Evolutionary conservation across 2,329 filamentous ascomycete species (phyloP), one percentile per base, ranked within the genome.

Genomic region (Myrmaecium sp.): DNA sequence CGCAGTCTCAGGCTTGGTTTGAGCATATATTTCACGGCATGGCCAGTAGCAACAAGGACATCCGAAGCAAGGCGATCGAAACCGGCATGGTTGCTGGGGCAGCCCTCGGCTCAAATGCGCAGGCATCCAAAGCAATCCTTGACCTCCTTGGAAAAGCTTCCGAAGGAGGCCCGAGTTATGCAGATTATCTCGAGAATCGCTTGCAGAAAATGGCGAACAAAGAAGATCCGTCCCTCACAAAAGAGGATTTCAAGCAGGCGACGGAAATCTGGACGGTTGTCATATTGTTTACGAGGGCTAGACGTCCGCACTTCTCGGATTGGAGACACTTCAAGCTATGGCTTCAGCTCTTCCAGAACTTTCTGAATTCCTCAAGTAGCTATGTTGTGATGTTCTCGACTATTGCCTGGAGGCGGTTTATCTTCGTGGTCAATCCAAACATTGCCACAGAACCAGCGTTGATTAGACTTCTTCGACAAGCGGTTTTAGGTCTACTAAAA

Each of bases 191-290:
- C 37, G 66, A 69, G 21, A 59, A 66, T 12, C 66, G 69, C 17
- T 58, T 95, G 28, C 66, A 65, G 30, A 58, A 62, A 7, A 80
- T 89, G 72, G 61, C 75, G 12, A 21, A n/a, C n/a, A n/a, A n/a
- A n/a, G n/a, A 14, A 6, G 17, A 31, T n/a, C n/a, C n/a, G n/a
- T n/a, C n/a, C 36, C 42, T 55, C 4, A 53, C 56, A 14, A 66
- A 71, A 35, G 65, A 71, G 8, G 64, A 69, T 13, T 69, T 67
- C 6, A 49, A 62, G 0, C 61, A 69, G 20, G 83, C 92, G 1
- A 84, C 89, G 5, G 78, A 83, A 36, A 80, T 95, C 13, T 95
- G 86, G 86, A 77, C 78, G 31, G 68, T 82, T 18, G 60, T 92
- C 3, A 69, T 86, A 5, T 62, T 93, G 2, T 70, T 93, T 29